phyloP scores from a whole-genome alignment of 2,329 filamentous ascomycete species.

The Fusarium nygamai region DNA sequence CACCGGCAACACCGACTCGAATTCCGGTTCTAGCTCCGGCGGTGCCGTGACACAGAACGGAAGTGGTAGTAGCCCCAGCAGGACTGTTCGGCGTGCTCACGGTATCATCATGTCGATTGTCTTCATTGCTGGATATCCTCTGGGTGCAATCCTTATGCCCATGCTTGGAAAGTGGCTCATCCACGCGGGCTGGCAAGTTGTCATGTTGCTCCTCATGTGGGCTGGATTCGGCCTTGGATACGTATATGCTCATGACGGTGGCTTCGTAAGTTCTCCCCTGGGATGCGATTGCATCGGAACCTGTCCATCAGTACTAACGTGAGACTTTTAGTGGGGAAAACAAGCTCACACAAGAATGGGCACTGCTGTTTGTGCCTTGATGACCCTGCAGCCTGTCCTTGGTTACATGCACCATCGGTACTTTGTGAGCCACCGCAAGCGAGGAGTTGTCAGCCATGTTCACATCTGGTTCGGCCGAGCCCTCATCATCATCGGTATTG shows the following conservation, averaged over 20 bases:
- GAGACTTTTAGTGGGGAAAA: constrained; percentile 57
- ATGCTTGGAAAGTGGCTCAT: constrained; percentile 65
- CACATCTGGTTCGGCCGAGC: constrained; percentile 72
- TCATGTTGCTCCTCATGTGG: constrained; percentile 68
- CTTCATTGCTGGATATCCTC: constrained; percentile 67
- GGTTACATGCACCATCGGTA: constrained; percentile 67
- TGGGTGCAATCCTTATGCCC: constrained; percentile 70
- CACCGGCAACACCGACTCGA: constrained; percentile 26
- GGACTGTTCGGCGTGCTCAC: constrained; percentile 55
- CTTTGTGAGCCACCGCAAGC: constrained; percentile 58
- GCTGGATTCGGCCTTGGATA: constrained; percentile 68
- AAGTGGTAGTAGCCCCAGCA: constrained; percentile 21
- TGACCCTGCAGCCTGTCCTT: constrained; percentile 67
- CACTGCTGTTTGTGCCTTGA: constrained; percentile 61
- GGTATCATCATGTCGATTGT: constrained; percentile 70
- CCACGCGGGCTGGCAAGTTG: constrained; percentile 66
- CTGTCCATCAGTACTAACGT: constrained; percentile 27
- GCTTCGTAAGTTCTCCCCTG: constrained; percentile 52
- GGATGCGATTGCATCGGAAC: constrained; percentile 1
- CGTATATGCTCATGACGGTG: constrained; percentile 53
- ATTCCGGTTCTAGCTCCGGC: constrained; percentile 16
- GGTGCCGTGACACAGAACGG: constrained; percentile 22
- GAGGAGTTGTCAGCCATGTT: constrained; percentile 62
- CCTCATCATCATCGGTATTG: constrained; percentile 66
- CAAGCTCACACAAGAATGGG: constrained; percentile 66